phyloP scores from a whole-genome alignment of 164 flowering plant genomes.

The Berberis vulgaris region DNA sequence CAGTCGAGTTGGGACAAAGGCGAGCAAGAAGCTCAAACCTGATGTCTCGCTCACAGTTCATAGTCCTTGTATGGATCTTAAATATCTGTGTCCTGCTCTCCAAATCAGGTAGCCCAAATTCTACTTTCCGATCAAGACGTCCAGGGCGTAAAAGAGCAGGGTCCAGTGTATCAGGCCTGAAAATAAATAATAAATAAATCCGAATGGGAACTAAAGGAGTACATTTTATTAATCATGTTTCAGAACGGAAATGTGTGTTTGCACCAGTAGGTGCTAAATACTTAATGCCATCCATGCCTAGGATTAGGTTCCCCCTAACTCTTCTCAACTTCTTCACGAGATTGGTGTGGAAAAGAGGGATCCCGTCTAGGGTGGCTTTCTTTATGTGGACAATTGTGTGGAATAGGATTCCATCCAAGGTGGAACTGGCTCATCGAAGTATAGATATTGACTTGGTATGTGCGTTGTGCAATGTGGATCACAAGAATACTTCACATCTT shows the following conservation, averaged over 20 bases:
- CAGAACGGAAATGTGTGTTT: not conserved
- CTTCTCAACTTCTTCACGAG: no score
- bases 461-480: no score
- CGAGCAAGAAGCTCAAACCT: slow-evolving; percentile 93
- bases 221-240: not conserved
- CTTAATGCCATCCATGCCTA: no score
- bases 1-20: slow-evolving; percentile 98
- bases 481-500: no score
- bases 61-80: slow-evolving; percentile 90
- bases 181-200: not conserved
- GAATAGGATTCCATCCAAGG: no score
- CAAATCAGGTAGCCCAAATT: slow-evolving; percentile 92
- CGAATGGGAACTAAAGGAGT: not conserved
- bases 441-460: no score
- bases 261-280: no score
- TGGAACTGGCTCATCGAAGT: no score
- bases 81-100: slow-evolving; percentile 95
- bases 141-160: slow-evolving; percentile 96
- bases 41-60: slow-evolving; percentile 96
- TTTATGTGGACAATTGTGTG: no score
- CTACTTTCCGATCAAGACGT: slow-evolving; percentile 88
- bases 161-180: slow-evolving; percentile 93
- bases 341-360: no score
- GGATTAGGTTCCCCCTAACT: no score
- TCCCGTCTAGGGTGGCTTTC: no score